phyloP scores from a whole-genome alignment of 2,329 filamentous ascomycete species.

The Arthroderma sp. region DNA sequence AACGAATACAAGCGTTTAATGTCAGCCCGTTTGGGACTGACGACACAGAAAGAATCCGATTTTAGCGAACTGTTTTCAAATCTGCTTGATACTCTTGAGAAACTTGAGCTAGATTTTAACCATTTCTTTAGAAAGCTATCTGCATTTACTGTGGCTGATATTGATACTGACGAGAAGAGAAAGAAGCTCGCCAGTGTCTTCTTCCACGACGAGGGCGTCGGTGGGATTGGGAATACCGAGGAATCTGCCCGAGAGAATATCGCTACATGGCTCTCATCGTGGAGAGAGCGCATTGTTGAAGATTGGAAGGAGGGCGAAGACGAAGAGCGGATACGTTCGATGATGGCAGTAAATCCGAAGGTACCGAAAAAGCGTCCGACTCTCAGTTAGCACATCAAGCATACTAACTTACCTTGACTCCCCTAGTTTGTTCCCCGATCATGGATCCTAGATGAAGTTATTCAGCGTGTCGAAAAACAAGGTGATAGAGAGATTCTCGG shows the following conservation, averaged over 20 bases:
- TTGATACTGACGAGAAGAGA: slow-evolving; percentile 54
- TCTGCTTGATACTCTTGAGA: slow-evolving; percentile 67
- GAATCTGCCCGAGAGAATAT: slow-evolving; percentile 55
- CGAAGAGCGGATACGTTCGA: slow-evolving; percentile 52
- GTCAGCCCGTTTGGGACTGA: slow-evolving; percentile 65
- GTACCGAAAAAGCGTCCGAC: slow-evolving; percentile 23
- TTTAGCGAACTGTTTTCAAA: slow-evolving; percentile 75
- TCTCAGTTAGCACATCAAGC: background rate
- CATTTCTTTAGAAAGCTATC: slow-evolving; percentile 80
- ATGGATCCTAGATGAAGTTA: slow-evolving; percentile 90
- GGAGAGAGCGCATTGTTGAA: slow-evolving; percentile 58
- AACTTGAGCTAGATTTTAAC: slow-evolving; percentile 79
- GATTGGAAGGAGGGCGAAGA: slow-evolving; percentile 61
- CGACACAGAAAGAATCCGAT: slow-evolving; percentile 55
- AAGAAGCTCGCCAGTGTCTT: slow-evolving; percentile 58
- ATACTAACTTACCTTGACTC: background rate
- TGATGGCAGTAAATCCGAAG: slow-evolving; percentile 83
- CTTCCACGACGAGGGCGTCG: slow-evolving; percentile 64
- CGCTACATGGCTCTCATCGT: slow-evolving; percentile 68
- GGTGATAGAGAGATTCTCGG: slow-evolving; percentile 68
- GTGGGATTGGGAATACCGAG: slow-evolving; percentile 47
- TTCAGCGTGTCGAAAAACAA: slow-evolving; percentile 73
- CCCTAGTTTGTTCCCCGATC: slow-evolving; percentile 65
- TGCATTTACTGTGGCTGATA: slow-evolving; percentile 46
- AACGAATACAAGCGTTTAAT: slow-evolving; percentile 83